Percentiles rank a stretch among this genome's conserved stretches.
These are phyloP conservation scores for Psilocybe azurescens DNA, from an alignment of 768 basidiomycete species.

Conservation along the genomic window DNA sequence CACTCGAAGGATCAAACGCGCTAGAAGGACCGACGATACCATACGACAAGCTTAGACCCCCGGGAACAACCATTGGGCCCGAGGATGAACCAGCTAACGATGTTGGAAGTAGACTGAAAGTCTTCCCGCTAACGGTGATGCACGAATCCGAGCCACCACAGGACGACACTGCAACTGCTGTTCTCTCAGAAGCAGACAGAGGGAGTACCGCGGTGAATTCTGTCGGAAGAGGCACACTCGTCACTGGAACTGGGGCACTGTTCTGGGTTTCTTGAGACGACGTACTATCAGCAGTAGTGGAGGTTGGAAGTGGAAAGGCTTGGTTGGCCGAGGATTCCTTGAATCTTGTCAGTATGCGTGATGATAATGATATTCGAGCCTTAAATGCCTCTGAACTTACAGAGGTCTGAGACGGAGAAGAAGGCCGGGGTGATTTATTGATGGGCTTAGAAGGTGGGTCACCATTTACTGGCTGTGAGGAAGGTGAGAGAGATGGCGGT, in stretches of 20 bases:
- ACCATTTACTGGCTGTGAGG: neutral
- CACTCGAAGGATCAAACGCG: neutral
- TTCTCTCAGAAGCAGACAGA: neutral
- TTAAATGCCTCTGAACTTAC: no score
- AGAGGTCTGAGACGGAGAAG: no score
- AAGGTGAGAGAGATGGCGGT: neutral
- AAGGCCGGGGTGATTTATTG: no score
- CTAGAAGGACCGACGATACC: neutral
- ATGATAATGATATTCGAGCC: no score
- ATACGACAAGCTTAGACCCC: neutral
- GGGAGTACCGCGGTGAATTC: neutral
- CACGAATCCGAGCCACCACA: neutral
- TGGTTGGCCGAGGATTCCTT: neutral
- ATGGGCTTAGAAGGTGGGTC: neutral
- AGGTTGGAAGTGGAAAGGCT: neutral
- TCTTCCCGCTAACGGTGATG: constrained; percentile 1
- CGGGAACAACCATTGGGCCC: neutral
- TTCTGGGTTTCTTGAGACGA: neutral
- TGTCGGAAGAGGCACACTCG: neutral
- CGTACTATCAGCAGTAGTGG: neutral
- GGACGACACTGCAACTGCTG: neutral
- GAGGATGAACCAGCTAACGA: neutral
- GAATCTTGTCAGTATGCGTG: no score
- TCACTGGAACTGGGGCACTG: neutral
- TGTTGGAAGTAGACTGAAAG: neutral